Conservation (phyloP, 371 early-diverging fungal genomes). For the Rozella allomycis region DNA sequence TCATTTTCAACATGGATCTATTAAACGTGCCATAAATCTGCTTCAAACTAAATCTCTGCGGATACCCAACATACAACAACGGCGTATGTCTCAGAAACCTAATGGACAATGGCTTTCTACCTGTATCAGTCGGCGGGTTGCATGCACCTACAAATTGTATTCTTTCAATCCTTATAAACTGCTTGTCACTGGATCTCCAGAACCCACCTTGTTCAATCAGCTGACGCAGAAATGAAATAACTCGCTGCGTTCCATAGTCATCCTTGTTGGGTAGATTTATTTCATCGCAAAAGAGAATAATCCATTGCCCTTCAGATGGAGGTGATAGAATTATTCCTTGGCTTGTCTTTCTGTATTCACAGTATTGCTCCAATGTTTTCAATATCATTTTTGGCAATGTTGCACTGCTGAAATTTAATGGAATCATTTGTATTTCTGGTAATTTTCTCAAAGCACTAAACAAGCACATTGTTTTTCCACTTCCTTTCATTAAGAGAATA, state of each 20-base stretch:
- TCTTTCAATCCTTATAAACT: constrained; percentile 81
- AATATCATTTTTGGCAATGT: constrained; percentile 86
- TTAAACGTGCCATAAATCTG: constrained; percentile 89
- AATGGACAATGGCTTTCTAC: constrained; percentile 80
- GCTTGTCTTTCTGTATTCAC: constrained; percentile 89
- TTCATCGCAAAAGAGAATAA: constrained; percentile 97
- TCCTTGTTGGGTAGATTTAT: constrained; percentile 91
- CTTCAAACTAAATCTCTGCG: constrained; percentile 67
- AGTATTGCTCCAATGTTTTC: constrained; percentile 90
- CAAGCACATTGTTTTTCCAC: constrained; percentile 96
- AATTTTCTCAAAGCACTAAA: constrained; percentile 83
- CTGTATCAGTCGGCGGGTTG: constrained; percentile 97
- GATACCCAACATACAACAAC: constrained; percentile 92
- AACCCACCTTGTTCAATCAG: constrained; percentile 86
- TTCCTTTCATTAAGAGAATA: too few species aligned
- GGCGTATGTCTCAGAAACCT: constrained; percentile 93
- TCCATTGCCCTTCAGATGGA: constrained; percentile 51
- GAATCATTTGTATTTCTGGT: constrained; percentile 86
- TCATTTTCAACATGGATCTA: constrained; percentile 79
- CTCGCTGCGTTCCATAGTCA: constrained; percentile 91
- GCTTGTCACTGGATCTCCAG: constrained; percentile 74
- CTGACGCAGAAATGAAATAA: constrained; percentile 85
- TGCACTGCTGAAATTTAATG: constrained; percentile 92
- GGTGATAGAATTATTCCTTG: constrained; percentile 75
- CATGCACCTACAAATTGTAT: constrained; percentile 98